Percentiles rank a stretch among this genome's conserved stretches.
Conservation (phyloP, 176 grass and related monocot species). For the Cymbopogon citratus region DNA sequence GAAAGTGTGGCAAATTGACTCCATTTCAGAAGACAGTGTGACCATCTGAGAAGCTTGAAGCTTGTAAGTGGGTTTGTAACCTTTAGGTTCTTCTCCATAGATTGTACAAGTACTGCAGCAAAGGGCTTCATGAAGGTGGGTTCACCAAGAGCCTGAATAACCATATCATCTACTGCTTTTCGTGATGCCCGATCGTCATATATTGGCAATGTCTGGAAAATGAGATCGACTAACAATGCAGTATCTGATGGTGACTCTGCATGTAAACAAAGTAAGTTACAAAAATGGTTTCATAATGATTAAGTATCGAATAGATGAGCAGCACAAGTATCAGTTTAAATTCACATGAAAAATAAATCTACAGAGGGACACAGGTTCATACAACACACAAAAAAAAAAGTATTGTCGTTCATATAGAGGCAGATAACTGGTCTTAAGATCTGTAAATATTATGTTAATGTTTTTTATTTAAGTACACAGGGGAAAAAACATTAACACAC, state of each 20-base stretch:
- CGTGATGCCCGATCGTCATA: conserved; percentile 90
- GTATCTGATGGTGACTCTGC: conserved; percentile 55
- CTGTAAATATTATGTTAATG: neutral
- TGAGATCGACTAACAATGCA: conserved; percentile 61
- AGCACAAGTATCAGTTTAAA: neutral
- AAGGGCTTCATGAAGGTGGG: conserved; percentile 76
- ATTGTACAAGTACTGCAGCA: conserved; percentile 69
- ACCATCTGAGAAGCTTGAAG: conserved; percentile 94
- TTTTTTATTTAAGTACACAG: neutral
- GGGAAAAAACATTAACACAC: neutral
- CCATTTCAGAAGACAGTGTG: conserved; percentile 77
- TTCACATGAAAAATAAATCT: neutral
- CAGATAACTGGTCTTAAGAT: neutral
- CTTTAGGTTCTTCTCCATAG: conserved; percentile 83
- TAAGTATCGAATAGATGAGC: neutral
- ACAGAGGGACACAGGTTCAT: neutral
- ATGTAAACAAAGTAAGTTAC: conserved; percentile 13
- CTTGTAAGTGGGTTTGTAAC: conserved; percentile 56
- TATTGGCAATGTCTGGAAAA: conserved; percentile 78
- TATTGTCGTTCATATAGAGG: neutral
- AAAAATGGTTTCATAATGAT: conserved; percentile 24
- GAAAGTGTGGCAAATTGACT: conserved; percentile 71
- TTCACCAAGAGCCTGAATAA: conserved; percentile 61
- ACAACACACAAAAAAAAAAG: neutral
- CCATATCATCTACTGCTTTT: conserved; percentile 81